A percentile compares a stretch with the other conserved stretches of the same genome.
These are phyloP conservation scores for Aegilops longissima DNA, from an alignment of 176 grass and related monocot genomes.

Conservation along the genomic window DNA sequence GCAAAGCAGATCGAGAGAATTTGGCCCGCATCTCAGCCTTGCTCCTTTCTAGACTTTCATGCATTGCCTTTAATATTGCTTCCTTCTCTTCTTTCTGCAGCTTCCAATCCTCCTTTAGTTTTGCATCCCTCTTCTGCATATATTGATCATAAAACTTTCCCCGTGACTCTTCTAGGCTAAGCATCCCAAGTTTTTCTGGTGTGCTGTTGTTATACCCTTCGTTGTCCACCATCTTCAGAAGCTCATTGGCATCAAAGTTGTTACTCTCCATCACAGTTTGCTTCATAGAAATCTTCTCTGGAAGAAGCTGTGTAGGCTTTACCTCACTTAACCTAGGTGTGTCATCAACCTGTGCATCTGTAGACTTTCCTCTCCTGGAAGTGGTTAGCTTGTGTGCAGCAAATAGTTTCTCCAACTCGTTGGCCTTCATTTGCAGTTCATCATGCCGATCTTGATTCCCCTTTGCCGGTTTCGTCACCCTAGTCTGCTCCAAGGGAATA, in stretches of 20 bases:
- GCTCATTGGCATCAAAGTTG: constrained; percentile 58
- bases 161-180: constrained; percentile 76
- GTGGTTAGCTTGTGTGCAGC: constrained; percentile 79
- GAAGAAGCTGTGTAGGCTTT: constrained; percentile 37
- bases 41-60: constrained; percentile 76
- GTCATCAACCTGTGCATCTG: constrained; percentile 46
- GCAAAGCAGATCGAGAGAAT: constrained; percentile 56
- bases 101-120: constrained; percentile 86
- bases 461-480: constrained; percentile 43
- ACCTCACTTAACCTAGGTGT: constrained; percentile 49
- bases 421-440: constrained; percentile 84
- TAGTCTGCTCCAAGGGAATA: constrained; percentile 38
- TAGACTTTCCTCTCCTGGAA: constrained; percentile 59
- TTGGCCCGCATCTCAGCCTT: constrained; percentile 80
- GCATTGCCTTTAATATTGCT: constrained; percentile 86
- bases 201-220: constrained; percentile 40
- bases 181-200: constrained; percentile 54
- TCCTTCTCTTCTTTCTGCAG: constrained; percentile 71
- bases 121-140: constrained; percentile 85
- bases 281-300: constrained; percentile 48
- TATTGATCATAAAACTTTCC: constrained; percentile 98
- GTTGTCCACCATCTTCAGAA: constrained; percentile 73
- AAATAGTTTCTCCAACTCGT: constrained; percentile 93
- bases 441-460: constrained; percentile 76
- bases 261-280: constrained; percentile 45